Percentiles rank a stretch among this genome's conserved stretches.
Conservation (phyloP, 352 stramenopile genomes). For the Phytophthora niederhauseri region DNA sequence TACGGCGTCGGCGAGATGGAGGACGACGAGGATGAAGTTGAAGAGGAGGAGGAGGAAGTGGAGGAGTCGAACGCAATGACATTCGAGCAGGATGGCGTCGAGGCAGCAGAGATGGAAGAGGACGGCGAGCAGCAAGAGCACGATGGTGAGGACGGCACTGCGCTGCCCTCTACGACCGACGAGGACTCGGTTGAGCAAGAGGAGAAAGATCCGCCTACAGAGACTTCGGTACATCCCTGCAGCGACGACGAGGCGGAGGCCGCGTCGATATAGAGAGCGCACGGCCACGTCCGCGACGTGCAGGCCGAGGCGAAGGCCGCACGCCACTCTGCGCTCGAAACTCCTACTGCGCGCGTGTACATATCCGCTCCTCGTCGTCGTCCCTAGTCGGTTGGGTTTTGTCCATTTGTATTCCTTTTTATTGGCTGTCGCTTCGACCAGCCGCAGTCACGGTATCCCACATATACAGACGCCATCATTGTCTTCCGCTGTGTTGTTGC, state of each 20-base stretch:
- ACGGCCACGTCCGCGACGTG: slow-evolving; percentile 14
- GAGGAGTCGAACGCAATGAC: slow-evolving; percentile 31
- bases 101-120: slow-evolving; percentile 19
- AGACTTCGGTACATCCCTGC: slow-evolving; percentile 25
- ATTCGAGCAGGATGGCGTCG: slow-evolving; percentile 22
- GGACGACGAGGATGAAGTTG: slow-evolving; percentile 37
- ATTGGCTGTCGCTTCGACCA: slow-evolving; percentile 32
- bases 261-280: slow-evolving; percentile 32
- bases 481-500: slow-evolving; percentile 2
- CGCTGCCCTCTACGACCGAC: slow-evolving; percentile 14
- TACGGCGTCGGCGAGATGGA: slow-evolving; percentile 58
- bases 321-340: background rate
- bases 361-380: slow-evolving; percentile 23
- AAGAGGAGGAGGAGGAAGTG: slow-evolving; percentile 38
- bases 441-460: slow-evolving; percentile 29
- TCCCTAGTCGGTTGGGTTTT: slow-evolving; percentile 32
- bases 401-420: slow-evolving; percentile 48
- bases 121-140: slow-evolving; percentile 29
- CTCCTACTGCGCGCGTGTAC: slow-evolving; percentile 11
- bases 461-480: slow-evolving; percentile 34
- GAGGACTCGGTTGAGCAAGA: slow-evolving; percentile 22
- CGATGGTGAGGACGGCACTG: slow-evolving; percentile 9
- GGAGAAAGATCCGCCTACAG: slow-evolving; percentile 12
- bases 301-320: slow-evolving; percentile 8
- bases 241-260: slow-evolving; percentile 27